These are phyloP conservation scores for barley (Hordeum vulgare) DNA, from an alignment of 176 grass and related monocot species.

Conservation along the genomic window DNA sequence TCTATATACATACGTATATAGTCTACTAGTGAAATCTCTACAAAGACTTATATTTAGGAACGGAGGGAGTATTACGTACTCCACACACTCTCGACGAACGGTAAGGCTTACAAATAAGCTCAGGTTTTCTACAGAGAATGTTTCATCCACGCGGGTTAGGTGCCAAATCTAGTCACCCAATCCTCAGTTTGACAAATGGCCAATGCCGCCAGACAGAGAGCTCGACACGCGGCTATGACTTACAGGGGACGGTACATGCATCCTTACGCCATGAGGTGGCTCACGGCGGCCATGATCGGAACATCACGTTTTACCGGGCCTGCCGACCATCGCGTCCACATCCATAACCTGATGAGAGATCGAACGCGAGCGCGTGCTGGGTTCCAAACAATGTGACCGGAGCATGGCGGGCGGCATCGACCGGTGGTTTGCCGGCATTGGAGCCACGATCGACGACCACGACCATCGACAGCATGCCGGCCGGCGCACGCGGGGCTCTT, in stretches of 20 bases:
- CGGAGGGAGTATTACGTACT: too few relatives aligned
- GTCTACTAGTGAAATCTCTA: too few relatives aligned
- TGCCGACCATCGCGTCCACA: constrained; percentile 20
- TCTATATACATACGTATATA: too few relatives aligned
- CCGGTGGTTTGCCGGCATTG: background rate
- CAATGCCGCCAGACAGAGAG: background rate
- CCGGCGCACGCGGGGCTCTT: background rate
- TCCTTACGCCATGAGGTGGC: background rate
- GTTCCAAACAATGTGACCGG: constrained; percentile 2
- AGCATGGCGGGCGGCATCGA: background rate
- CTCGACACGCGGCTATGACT: background rate
- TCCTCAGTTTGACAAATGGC: background rate
- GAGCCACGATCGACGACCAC: background rate
- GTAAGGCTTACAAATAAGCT: background rate
- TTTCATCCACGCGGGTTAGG: background rate
- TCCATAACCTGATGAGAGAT: background rate
- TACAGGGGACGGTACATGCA: background rate
- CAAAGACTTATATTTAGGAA: too few relatives aligned
- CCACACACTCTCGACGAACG: background rate
- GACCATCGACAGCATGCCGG: background rate
- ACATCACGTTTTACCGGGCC: background rate
- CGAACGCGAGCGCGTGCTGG: background rate
- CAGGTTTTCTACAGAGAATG: background rate
- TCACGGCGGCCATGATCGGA: background rate
- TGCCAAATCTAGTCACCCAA: background rate